Evolutionary conservation across 78 protist genomes (phyloP).

Genomic region (Monosiga brevicollis): DNA sequence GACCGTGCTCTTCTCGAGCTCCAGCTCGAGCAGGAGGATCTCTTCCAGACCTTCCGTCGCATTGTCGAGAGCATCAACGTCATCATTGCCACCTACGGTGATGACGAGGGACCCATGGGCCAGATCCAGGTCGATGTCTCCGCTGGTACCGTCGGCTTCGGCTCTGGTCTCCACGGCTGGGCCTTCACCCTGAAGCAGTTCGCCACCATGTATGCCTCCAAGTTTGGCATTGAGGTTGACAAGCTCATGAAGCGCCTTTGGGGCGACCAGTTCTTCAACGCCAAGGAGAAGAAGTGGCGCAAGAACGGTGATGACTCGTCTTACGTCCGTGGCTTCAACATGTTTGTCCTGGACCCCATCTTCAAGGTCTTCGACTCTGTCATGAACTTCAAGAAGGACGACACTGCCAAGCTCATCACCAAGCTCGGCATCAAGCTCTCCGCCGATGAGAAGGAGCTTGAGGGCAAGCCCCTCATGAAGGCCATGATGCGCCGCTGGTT

Average conservation of each 20-base stretch:
- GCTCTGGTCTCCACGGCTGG: conserved; percentile 98
- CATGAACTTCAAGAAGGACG: conserved; percentile 75
- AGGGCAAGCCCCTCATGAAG: conserved; percentile 86
- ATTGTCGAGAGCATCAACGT: conserved; percentile 86
- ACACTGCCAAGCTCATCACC: conserved; percentile 27
- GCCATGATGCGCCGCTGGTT: conserved; percentile 90
- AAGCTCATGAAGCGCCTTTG: conserved; percentile 87
- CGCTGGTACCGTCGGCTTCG: conserved; percentile 92
- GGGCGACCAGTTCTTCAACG: conserved; percentile 97
- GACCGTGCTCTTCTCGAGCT: conserved; percentile 96
- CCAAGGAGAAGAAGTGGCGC: conserved; percentile 83
- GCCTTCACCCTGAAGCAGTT: conserved; percentile 94
- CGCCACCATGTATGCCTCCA: conserved; percentile 75
- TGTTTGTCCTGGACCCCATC: conserved; percentile 95
- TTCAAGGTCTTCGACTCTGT: conserved; percentile 71
- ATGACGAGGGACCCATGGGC: conserved; percentile 75
- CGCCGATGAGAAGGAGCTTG: conserved; percentile 33
- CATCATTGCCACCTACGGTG: conserved; percentile 73
- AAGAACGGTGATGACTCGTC: conserved; percentile 45
- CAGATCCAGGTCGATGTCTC: conserved; percentile 77
- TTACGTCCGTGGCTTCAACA: conserved; percentile 87
- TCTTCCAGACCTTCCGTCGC: conserved; percentile 77
- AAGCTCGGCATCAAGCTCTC: conserved; percentile 60
- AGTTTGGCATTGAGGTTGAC: conserved; percentile 51
- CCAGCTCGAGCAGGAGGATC: conserved; percentile 87